Evolutionary conservation across 495 filamentous ascomycete species (phyloP), one percentile per base, ranked within the genome.

Genomic region (Penicillium malachiteum): DNA sequence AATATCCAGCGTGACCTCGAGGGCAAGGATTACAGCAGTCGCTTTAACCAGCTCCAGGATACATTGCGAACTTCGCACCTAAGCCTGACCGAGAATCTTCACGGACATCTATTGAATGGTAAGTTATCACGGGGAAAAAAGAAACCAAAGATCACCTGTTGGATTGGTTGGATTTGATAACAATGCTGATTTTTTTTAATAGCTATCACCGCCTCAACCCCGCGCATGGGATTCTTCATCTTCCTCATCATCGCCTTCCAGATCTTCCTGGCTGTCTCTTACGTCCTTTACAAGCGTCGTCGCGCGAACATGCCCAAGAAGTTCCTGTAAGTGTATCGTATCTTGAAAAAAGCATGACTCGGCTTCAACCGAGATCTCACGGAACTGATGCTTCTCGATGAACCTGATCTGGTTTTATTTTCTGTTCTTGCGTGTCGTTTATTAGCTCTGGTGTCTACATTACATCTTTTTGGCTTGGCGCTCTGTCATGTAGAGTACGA

Each of bases 271-370:
- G 82, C 82, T 3, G 83, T 65, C 7, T 81, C 76, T 14, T 98
- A 92, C 70, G 64, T 92, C 17, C 65, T 86, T 43, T 96, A 97
- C 73, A 96, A 96, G 79, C 78, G 85, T 56, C 83, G 86, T 59
- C 86, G 88, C 72, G 77, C 80, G 11, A 83, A 80, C 56, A 80
- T 81, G 65, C 90, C 92, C 33, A 97, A 97, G 84, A 98, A 98
- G 70, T 98, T 91, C 71, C 73, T 98, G 60, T 98, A 78, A 68
- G 57, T 32, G 33, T 33, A n/a, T 45, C 26, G 9, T 1, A 33
- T 14, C 35, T 40, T 16, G 21, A 26, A 26, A 26, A n/a, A 26
- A 4, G 21, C 1, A 26, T 26, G 21, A 26, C 21, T 26, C 21
- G 21, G 21, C 4, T 26, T 26, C 21, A 26, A 26, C 21, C 21